Evolutionary conservation across 805 yeast species (phyloP).

Genomic region (Candida awuae): DNA sequence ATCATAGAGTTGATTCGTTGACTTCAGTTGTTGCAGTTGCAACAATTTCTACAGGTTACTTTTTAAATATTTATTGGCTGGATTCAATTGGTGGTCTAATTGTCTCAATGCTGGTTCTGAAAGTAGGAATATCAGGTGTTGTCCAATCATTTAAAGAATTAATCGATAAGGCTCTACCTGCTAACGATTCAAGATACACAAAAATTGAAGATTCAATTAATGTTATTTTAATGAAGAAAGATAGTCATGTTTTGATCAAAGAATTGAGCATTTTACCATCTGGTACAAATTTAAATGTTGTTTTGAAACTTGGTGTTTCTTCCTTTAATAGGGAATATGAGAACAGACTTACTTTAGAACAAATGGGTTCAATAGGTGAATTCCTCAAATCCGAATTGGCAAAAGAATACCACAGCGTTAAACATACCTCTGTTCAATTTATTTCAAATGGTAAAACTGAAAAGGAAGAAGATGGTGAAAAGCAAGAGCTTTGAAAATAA

Average conservation of each 20-base stretch:
- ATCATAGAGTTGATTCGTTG: conserved; percentile 88
- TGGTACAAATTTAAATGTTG: conserved; percentile 46
- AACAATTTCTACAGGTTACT: conserved; percentile 79
- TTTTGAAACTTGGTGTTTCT: conserved; percentile 25
- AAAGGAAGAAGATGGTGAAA: conserved; percentile 7
- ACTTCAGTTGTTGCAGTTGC: conserved; percentile 86
- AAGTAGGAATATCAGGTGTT: conserved; percentile 77
- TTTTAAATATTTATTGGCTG: conserved; percentile 70
- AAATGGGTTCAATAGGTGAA: conserved; percentile 27
- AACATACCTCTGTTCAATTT: conserved; percentile 28
- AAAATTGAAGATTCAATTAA: conserved; percentile 32
- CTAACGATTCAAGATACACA: conserved; percentile 41
- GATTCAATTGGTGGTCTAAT: conserved; percentile 89
- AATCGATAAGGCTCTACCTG: conserved; percentile 61
- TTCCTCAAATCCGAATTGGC: conserved; percentile 25
- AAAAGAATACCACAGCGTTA: conserved; percentile 28
- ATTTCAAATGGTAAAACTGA: conserved; percentile 15
- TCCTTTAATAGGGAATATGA: conserved; percentile 25
- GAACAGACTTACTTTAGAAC: conserved; percentile 25
- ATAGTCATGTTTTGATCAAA: conserved; percentile 27
- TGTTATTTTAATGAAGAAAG: conserved; percentile 26
- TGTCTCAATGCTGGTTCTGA: conserved; percentile 74
- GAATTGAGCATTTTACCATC: conserved; percentile 42
- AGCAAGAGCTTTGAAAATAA: conserved; percentile 3
- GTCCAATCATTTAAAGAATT: conserved; percentile 64